Evolutionary conservation across 1,284 basidiomycete species (phyloP).

Genomic region (Rugosomyces carneus): DNA sequence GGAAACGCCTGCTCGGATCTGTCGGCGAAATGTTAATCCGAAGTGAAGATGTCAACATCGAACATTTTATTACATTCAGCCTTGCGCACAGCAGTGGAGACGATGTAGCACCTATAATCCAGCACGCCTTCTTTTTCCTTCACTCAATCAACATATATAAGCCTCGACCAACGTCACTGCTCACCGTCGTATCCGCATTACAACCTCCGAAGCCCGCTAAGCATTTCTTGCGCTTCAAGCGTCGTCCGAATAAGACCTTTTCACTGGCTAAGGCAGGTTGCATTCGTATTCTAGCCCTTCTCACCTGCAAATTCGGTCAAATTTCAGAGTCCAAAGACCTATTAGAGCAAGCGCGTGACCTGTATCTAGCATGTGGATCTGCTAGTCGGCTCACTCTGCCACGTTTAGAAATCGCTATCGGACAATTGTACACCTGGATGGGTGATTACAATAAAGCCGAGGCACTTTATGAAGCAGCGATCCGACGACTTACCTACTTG

Average conservation of each 20-base stretch:
- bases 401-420: background rate
- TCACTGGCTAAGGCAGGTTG: background rate
- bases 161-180: constrained; percentile 3
- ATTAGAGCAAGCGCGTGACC: background rate
- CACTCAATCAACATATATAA: background rate
- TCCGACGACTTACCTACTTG: background rate
- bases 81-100: background rate
- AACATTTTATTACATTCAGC: constrained; percentile 6
- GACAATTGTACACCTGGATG: background rate
- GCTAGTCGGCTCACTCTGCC: background rate
- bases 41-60: constrained; percentile 10
- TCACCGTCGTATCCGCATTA: background rate
- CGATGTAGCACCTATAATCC: background rate
- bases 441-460: background rate
- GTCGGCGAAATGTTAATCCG: background rate
- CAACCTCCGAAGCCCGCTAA: background rate
- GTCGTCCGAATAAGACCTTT: too few species aligned
- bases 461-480: background rate
- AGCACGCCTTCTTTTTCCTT: background rate
- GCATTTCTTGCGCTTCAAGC: background rate
- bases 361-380: background rate
- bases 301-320: background rate
- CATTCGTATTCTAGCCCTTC: background rate
- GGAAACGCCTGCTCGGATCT: background rate
- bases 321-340: background rate